These are phyloP conservation scores for Chaetomium sp. DNA, from an alignment of 2,329 filamentous ascomycete genomes.

Conservation along the genomic window DNA sequence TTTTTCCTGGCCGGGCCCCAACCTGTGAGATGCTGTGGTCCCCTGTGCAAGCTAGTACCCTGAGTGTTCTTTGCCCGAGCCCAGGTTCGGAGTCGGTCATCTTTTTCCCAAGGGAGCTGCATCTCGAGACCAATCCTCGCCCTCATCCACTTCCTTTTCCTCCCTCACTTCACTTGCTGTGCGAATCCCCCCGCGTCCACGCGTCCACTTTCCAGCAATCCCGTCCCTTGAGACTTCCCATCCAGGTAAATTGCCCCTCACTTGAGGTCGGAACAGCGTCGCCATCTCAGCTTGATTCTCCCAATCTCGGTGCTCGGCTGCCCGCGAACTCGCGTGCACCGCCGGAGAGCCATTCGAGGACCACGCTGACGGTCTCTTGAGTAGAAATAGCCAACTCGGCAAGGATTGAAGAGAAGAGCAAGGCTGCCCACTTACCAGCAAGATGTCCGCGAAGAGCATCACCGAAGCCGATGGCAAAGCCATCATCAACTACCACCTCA, in stretches of 20 bases:
- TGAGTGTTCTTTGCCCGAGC: conserved; percentile 28
- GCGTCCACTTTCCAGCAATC: conserved; percentile 7
- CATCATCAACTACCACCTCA: conserved; percentile 99
- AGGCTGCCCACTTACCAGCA: conserved; percentile 30
- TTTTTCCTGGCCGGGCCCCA: conserved; percentile 30
- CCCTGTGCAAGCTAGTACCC: conserved; percentile 26
- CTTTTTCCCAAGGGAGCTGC: conserved; percentile 27
- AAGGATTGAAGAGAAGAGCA: conserved; percentile 21
- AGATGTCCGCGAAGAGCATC: conserved; percentile 95
- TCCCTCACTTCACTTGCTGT: conserved; percentile 15
- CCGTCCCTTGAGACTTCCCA: conserved; percentile 22
- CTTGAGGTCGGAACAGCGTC: conserved; percentile 21
- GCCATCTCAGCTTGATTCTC: conserved; percentile 7
- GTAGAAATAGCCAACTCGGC: conserved; percentile 19
- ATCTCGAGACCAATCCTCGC: conserved; percentile 22
- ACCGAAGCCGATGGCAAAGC: conserved; percentile 99
- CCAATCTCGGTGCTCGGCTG: conserved; percentile 6
- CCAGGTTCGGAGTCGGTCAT: conserved; percentile 29
- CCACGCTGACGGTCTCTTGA: conserved; percentile 13
- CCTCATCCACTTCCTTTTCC: conserved; percentile 17
- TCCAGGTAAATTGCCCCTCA: conserved; percentile 24
- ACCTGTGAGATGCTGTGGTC: conserved; percentile 28
- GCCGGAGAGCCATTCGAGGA: background rate
- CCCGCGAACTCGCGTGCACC: conserved; percentile 19
- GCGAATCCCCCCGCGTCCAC: conserved; percentile 5